These are phyloP conservation scores for Alloascoidea hylecoeti DNA, from an alignment of 805 yeast species.

Conservation along the genomic window DNA sequence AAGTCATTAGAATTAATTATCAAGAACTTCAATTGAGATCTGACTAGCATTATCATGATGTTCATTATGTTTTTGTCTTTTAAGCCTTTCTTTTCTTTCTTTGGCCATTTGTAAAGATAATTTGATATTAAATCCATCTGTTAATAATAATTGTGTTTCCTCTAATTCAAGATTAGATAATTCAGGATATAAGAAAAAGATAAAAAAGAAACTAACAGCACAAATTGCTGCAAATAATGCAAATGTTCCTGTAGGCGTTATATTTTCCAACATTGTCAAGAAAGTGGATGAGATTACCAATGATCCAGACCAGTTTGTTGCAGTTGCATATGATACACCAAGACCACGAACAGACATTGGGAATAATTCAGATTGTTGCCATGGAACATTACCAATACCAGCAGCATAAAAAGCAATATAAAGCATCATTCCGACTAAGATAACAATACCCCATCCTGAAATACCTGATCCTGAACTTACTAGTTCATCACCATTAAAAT, in stretches of 20 bases:
- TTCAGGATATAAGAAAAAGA: constrained; percentile 83
- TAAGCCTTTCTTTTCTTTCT: constrained; percentile 17
- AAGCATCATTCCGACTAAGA: constrained; percentile 72
- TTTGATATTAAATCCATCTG: constrained; percentile 78
- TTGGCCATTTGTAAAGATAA: constrained; percentile 42
- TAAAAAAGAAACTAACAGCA: constrained; percentile 54
- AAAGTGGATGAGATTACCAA: constrained; percentile 83
- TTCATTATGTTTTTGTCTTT: background rate
- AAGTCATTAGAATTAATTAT: too few relatives aligned
- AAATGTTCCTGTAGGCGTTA: constrained; percentile 93
- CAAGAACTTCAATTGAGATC: too few relatives aligned
- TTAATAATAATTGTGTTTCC: constrained; percentile 71
- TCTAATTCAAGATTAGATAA: constrained; percentile 82
- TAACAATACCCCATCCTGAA: constrained; percentile 77
- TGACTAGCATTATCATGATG: too few relatives aligned
- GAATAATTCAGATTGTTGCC: constrained; percentile 95
- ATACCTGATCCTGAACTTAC: constrained; percentile 24
- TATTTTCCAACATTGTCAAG: constrained; percentile 83
- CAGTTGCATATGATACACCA: constrained; percentile 84
- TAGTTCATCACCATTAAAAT: constrained; percentile 32
- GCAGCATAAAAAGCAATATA: constrained; percentile 86
- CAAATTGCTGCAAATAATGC: constrained; percentile 79
- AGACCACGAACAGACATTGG: constrained; percentile 89
- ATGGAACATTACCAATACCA: constrained; percentile 95
- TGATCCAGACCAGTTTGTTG: constrained; percentile 93